A percentile compares a stretch with the other conserved stretches of the same genome.
These are phyloP conservation scores for Elaeagnus macrophylla DNA, from an alignment of 306 rosid genomes.

Conservation along the genomic window DNA sequence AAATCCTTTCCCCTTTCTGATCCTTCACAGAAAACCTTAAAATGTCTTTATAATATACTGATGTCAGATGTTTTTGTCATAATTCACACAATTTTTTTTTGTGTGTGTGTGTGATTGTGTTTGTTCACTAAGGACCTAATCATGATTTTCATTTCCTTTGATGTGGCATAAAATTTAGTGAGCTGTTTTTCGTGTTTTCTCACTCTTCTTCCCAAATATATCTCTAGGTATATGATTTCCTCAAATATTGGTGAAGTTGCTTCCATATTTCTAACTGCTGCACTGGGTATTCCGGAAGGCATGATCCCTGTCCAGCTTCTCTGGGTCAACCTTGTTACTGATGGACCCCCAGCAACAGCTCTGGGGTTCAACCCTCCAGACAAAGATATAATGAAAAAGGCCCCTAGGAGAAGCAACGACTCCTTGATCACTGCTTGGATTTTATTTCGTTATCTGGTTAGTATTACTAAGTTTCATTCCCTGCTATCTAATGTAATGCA, in stretches of 20 bases:
- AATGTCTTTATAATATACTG: too few species aligned
- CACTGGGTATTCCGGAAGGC: constrained; percentile 82
- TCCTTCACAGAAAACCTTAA: too few species aligned
- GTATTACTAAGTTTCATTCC: background rate
- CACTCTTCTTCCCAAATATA: background rate
- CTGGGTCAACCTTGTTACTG: constrained; percentile 86
- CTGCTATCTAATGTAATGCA: too few species aligned
- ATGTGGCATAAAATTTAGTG: too few species aligned
- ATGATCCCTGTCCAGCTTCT: constrained; percentile 71
- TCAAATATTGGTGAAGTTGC: constrained; percentile 86
- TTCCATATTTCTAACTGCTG: constrained; percentile 71
- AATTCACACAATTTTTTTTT: too few species aligned
- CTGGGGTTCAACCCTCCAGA: constrained; percentile 83
- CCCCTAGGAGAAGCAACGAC: constrained; percentile 67
- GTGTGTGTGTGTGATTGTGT: too few species aligned
- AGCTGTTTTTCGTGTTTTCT: too few species aligned
- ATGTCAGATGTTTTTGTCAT: too few species aligned
- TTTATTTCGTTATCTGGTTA: constrained; percentile 86
- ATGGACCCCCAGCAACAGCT: constrained; percentile 88
- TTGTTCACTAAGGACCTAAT: too few species aligned
- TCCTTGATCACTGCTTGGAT: constrained; percentile 65
- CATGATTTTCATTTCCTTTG: too few species aligned
- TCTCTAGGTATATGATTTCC: constrained; percentile 75
- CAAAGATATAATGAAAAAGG: constrained; percentile 74
- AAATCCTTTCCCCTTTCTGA: too few species aligned